Base-by-base conservation (phyloP, 164 flowering plant genomes). In the Tetracentron sinense region DNA sequence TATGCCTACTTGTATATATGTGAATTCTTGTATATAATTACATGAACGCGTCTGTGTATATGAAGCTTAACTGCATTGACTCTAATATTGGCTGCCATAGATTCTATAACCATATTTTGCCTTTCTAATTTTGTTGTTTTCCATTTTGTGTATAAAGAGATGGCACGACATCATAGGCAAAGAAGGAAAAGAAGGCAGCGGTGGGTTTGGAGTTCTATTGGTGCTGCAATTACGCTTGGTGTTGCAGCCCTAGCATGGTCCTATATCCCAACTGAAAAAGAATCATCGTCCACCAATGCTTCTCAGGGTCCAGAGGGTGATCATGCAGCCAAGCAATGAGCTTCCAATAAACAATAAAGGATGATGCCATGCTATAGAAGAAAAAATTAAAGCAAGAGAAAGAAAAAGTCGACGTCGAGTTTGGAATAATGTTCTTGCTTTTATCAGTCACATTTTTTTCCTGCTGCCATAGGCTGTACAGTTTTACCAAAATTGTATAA, bases 141-240 rank as follows among this genome's bases (percentile, higher is more conserved):
- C 33, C 14, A 27, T 53, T 53, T 42, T 12, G 4, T 56, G 6
- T 29, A 21, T 68, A 27, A 54, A 92, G 98, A 89, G 66, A 62
- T 73, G 72, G 84, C 87, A 42, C 65, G 97, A 56, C 80, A 78
- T 19, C 65, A 66, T 0, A 77, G 97, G 69, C 81, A 80, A 47
- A 74, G 60, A 73, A 88, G 82, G 78, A 82, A 81, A 69, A 79
- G 74, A 68, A 82, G 76, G 72, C 85, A 79, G 73, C 79, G 65
- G 63, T 93, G 93, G 98, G 63, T 90, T 42, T 93, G 93, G 97
- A 83, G 88, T 26, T 83, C 91, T 0, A 62, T 84, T 56, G 83
- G 87, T 56, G 62, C 80, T 58, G 81, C 83, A 20, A 64, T 90
- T 30, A 65, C 86, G 1, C 61, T 84, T 58, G 97, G 96, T 19